These are phyloP conservation scores for Eucalyptus polybractea DNA, from an alignment of 345 rosid genomes.

Conservation along the genomic window DNA sequence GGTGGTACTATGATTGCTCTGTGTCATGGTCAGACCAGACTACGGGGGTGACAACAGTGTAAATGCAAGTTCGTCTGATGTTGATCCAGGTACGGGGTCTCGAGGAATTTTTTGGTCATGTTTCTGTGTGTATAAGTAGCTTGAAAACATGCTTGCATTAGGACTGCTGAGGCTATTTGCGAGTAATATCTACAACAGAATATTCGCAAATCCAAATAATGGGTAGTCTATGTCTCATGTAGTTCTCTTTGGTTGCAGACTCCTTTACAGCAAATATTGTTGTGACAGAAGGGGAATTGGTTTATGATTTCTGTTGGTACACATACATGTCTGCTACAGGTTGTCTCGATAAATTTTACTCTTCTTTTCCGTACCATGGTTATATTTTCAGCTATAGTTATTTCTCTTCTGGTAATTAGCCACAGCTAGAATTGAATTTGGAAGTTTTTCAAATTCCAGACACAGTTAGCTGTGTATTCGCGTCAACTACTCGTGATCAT, in stretches of 20 bases:
- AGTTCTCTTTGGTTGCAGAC: no score
- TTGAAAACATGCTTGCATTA: neutral
- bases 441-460: constrained; percentile 29
- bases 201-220: neutral
- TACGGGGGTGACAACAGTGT: constrained; percentile 2
- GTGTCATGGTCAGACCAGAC: constrained; percentile 31
- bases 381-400: neutral
- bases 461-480: constrained; percentile 73
- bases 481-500: constrained; percentile 78
- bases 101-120: neutral
- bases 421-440: neutral
- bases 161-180: neutral
- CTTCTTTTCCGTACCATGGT: neutral
- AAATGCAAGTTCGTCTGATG: constrained; percentile 5
- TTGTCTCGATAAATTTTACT: no score
- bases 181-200: no score
- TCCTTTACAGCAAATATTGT: no score
- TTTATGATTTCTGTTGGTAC: no score
- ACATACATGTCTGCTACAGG: no score
- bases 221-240: no score
- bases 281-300: no score
- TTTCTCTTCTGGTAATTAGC: neutral
- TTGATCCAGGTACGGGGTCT: constrained; percentile 19
- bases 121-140: neutral
- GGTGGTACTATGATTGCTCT: neutral